A percentile compares a stretch with the other conserved stretches of the same genome.
phyloP scores from a whole-genome alignment of 306 rosid genomes.

The Oxytropis ochrocephala region DNA sequence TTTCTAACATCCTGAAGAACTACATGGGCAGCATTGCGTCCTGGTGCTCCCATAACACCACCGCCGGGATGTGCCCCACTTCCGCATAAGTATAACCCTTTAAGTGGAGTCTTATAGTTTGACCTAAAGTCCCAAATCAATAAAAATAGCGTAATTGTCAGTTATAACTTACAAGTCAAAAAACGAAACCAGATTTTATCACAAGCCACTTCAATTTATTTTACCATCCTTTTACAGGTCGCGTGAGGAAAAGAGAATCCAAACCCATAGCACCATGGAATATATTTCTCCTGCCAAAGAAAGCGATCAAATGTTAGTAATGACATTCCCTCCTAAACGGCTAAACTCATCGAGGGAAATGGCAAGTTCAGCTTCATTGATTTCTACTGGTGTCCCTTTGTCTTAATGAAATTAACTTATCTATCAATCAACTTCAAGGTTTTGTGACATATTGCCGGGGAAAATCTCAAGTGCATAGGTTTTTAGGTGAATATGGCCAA shows the following conservation, averaged over 20 bases:
- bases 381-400: not conserved
- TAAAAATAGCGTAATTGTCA: not conserved
- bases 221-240: constrained; percentile 88
- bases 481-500: not conserved
- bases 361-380: too few species aligned
- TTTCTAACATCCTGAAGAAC: constrained; percentile 56
- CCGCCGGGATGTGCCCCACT: constrained; percentile 96
- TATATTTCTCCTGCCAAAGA: constrained; percentile 62
- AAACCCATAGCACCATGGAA: constrained; percentile 93
- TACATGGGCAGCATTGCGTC: constrained; percentile 76
- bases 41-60: constrained; percentile 96
- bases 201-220: not conserved
- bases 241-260: constrained; percentile 87
- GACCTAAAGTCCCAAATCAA: constrained; percentile 48
- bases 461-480: not conserved
- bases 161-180: not conserved
- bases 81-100: constrained; percentile 70
- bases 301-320: not conserved
- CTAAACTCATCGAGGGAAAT: too few species aligned
- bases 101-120: constrained; percentile 65
- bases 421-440: not conserved
- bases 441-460: not conserved
- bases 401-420: not conserved
- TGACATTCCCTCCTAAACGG: not conserved
- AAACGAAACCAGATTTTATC: not conserved